Evolutionary conservation across 129 eudicot genomes (phyloP).

Genomic region (Mikania micrantha): DNA sequence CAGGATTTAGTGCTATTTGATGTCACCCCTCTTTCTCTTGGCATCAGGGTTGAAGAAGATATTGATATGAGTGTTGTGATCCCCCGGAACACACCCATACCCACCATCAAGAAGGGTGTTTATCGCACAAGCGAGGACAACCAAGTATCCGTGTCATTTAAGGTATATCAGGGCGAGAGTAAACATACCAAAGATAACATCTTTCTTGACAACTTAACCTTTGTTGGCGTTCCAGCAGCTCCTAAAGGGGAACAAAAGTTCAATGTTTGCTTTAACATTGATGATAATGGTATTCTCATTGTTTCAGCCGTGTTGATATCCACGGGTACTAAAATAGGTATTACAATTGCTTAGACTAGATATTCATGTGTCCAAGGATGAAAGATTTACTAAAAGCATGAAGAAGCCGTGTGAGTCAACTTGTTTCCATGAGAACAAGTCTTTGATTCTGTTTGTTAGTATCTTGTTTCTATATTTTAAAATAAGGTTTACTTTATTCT

Average conservation of each 20-base stretch:
- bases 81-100: too few relatives aligned
- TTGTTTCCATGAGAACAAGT: too few relatives aligned
- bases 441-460: too few relatives aligned
- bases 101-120: background rate
- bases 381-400: too few relatives aligned
- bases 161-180: slow-evolving; percentile 20
- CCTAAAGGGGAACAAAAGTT: background rate
- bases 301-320: slow-evolving; percentile 9
- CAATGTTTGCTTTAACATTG: background rate
- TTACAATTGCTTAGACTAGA: background rate
- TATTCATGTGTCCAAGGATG: too few relatives aligned
- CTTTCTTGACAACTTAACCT: background rate
- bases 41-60: too few relatives aligned
- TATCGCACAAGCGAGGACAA: background rate
- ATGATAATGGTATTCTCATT: slow-evolving; percentile 13
- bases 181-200: background rate
- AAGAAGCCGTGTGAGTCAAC: too few relatives aligned
- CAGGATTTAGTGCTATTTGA: too few relatives aligned
- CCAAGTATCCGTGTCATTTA: background rate
- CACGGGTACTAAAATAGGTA: background rate
- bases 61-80: too few relatives aligned
- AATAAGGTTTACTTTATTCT: too few relatives aligned
- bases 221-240: slow-evolving; percentile 13
- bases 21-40: too few relatives aligned
- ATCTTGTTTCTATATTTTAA: too few relatives aligned